phyloP scores from a whole-genome alignment of 805 yeast genomes.

The Metschnikowia peoriensis region DNA sequence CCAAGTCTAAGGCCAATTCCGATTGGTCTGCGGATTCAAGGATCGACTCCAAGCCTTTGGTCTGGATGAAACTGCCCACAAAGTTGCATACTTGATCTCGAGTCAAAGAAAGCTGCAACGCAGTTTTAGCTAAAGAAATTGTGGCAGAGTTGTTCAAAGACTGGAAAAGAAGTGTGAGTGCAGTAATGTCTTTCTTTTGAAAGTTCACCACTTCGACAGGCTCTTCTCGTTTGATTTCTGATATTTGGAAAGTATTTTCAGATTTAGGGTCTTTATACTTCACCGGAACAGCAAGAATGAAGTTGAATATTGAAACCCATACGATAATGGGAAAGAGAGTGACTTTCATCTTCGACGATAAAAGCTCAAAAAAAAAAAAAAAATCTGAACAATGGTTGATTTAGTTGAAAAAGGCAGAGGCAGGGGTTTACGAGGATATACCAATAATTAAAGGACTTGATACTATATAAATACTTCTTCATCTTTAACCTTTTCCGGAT shows the following conservation, averaged over 20 bases:
- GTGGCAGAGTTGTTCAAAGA: conserved; percentile 23
- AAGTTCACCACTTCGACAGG: conserved; percentile 3
- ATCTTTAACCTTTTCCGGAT: too few relatives aligned
- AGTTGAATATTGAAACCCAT: conserved; percentile 5
- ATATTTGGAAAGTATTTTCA: conserved; percentile 1
- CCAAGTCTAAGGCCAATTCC: conserved; percentile 27
- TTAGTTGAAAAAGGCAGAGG: neutral
- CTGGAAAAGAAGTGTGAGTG: conserved; percentile 24
- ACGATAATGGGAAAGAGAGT: conserved; percentile 4
- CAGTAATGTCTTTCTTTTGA: conserved; percentile 17
- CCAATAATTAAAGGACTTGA: too few relatives aligned
- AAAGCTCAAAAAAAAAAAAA: neutral
- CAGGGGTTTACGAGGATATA: neutral
- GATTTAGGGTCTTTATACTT: conserved; percentile 1
- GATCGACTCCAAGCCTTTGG: conserved; percentile 22
- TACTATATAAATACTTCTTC: too few relatives aligned
- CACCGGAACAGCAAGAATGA: conserved; percentile 13
- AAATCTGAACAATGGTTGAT: neutral
- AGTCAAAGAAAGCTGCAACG: conserved; percentile 24
- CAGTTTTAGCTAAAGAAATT: conserved; percentile 21
- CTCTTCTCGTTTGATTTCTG: conserved; percentile 3
- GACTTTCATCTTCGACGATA: conserved; percentile 6
- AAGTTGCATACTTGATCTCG: conserved; percentile 25
- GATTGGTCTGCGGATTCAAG: conserved; percentile 26
- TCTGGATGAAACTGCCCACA: conserved; percentile 23